A percentile compares a stretch with the other conserved stretches of the same genome.
Conservation (phyloP, 2,329 filamentous ascomycete species). For the Beauveria australis region DNA sequence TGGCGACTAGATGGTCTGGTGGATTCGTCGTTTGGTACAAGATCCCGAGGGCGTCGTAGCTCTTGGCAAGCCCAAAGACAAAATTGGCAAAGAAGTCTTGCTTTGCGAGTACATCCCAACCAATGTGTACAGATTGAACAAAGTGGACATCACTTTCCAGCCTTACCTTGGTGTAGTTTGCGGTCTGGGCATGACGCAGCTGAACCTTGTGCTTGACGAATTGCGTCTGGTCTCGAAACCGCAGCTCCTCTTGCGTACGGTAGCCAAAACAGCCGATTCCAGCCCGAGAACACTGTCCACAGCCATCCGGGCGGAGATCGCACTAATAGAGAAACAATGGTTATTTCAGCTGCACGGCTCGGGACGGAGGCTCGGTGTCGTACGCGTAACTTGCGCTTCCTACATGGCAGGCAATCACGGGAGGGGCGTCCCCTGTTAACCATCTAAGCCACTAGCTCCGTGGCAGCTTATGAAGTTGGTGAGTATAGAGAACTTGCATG, state of each 20-base stretch:
- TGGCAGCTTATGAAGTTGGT: not conserved
- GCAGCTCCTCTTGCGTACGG: slow-evolving; percentile 16
- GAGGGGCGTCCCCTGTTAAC: slow-evolving; percentile 18
- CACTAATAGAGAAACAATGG: slow-evolving; percentile 12
- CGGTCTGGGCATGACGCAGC: not conserved
- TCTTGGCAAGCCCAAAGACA: slow-evolving; percentile 17
- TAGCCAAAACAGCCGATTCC: slow-evolving; percentile 19
- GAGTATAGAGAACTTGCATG: not conserved
- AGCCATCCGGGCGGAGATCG: slow-evolving; percentile 15
- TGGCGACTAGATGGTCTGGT: slow-evolving; percentile 14
- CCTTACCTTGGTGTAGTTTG: not conserved
- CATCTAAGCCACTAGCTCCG: slow-evolving; percentile 12
- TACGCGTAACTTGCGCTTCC: slow-evolving; percentile 19
- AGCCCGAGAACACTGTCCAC: slow-evolving; percentile 19
- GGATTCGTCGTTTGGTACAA: slow-evolving; percentile 12
- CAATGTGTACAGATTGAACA: slow-evolving; percentile 7
- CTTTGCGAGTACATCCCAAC: slow-evolving; percentile 16
- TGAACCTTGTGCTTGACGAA: slow-evolving; percentile 13
- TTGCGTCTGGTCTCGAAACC: slow-evolving; percentile 18
- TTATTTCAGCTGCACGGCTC: not conserved
- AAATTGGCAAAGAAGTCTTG: slow-evolving; percentile 18
- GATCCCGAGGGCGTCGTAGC: slow-evolving; percentile 14
- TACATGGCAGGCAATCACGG: slow-evolving; percentile 18
- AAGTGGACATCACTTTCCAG: not conserved
- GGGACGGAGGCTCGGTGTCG: not conserved